phyloP scores from a whole-genome alignment of 192 early-diverging fungal genomes.

The Chytriomyces confervae region DNA sequence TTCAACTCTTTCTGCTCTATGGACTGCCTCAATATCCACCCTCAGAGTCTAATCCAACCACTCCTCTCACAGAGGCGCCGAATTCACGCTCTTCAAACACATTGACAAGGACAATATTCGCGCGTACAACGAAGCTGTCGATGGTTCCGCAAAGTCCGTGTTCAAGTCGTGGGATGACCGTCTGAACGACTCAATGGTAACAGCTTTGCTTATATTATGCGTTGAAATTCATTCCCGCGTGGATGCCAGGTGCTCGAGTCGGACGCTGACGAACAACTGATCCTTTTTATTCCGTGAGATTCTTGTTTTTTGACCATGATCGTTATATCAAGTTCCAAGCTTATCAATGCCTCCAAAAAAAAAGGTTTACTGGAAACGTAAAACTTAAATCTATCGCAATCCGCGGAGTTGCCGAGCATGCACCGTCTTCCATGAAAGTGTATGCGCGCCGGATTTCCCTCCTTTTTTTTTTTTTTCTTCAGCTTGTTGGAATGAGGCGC shows the following conservation, averaged over 20 bases:
- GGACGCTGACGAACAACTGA: constrained; percentile 90
- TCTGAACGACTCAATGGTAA: constrained; percentile 69
- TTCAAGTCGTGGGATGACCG: constrained; percentile 89
- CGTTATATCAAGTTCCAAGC: constrained; percentile 5
- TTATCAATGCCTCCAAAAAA: constrained; percentile 32
- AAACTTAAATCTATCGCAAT: constrained; percentile 91
- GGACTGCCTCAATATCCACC: neutral
- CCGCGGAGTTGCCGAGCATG: constrained; percentile 64
- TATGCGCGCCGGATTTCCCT: constrained; percentile 47
- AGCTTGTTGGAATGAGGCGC: neutral
- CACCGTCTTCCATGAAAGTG: constrained; percentile 79
- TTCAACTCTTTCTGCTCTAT: neutral
- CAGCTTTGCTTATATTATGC: neutral
- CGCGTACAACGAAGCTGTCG: constrained; percentile 79
- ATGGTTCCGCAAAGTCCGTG: constrained; percentile 68
- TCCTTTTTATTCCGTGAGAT: constrained; percentile 84
- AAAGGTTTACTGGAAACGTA: constrained; percentile 81
- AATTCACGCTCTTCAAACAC: constrained; percentile 69
- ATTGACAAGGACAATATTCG: constrained; percentile 80
- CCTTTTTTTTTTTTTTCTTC: neutral
- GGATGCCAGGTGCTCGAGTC: constrained; percentile 66
- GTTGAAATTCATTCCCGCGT: neutral
- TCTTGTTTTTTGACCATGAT: neutral
- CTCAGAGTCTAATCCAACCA: neutral
- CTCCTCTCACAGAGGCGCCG: constrained; percentile 36